Evolutionary conservation across 1,284 basidiomycete species (phyloP), one percentile per base, ranked within the genome.

Genomic region (Papiliotrema flavescens): DNA sequence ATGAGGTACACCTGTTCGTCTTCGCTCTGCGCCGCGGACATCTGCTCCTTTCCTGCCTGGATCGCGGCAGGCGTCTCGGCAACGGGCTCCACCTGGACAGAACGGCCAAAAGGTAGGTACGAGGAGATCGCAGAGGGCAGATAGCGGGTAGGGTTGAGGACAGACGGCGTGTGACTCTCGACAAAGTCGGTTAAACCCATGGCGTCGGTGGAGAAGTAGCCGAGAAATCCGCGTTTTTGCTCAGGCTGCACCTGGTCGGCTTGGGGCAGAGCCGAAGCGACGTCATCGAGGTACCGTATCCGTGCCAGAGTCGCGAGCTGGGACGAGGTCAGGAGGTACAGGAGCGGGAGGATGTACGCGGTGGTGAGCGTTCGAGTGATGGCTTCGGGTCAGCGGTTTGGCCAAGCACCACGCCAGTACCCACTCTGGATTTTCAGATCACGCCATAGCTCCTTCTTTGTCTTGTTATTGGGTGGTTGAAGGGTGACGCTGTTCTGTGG

Each of bases 381-480:
- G 49, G 69, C 73, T 75, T 45, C 2, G 3, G 19, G 34, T 56
- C 26, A 59, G 59, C 24, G 35, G 6, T 17, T 20, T 47, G 24
- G 23, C 20, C 22, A 23, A 40, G 23, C 11, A 17, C 20, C 24
- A 43, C 15, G 32, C 35, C 32, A 20, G 35, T 1, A 9, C 73
- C 57, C 47, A 73, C 73, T 74, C 54, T 76, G 69, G 6, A 71
- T 47, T 57, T 77, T 77, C 47, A 77, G 64, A 47, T 75, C 74
- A 23, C 63, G 65, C 75, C 75, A 77, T 8, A 77, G 61, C 55
- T 75, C 69, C 49, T 74, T 73, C 62, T 77, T 77, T 44, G 65
- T 66, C 53, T 62, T 68, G 24, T 36, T 53, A 51, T 20, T 55
- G 44, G 51, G 53, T 52, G 32, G 48, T 19, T n/a, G n/a, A 43